Evolutionary conservation across 495 filamentous ascomycete species (phyloP).

Genomic region (Penicillium chermesinum): DNA sequence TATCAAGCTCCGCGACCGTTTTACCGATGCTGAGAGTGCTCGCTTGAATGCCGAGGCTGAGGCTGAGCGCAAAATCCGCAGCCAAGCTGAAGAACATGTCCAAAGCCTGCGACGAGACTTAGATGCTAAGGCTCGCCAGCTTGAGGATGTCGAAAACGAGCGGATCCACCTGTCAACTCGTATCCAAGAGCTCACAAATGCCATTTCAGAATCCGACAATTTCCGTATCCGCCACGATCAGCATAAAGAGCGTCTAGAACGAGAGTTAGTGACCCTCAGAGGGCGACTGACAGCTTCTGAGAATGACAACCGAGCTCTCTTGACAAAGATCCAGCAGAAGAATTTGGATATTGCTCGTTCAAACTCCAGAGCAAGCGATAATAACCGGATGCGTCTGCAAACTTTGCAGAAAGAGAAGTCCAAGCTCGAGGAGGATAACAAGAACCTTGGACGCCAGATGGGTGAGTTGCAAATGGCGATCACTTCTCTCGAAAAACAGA

Average conservation of each 20-base stretch:
- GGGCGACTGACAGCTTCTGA: constrained; percentile 89
- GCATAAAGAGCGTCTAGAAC: constrained; percentile 85
- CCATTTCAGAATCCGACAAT: constrained; percentile 81
- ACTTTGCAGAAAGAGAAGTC: constrained; percentile 79
- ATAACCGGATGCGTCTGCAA: constrained; percentile 69
- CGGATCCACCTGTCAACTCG: constrained; percentile 65
- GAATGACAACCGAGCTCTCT: constrained; percentile 90
- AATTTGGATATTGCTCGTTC: constrained; percentile 93
- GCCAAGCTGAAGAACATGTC: constrained; percentile 77
- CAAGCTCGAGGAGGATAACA: constrained; percentile 77
- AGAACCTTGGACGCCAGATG: constrained; percentile 76
- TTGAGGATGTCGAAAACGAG: constrained; percentile 72
- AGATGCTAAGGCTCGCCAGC: constrained; percentile 61
- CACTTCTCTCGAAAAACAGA: constrained; percentile 86
- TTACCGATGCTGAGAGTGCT: constrained; percentile 76
- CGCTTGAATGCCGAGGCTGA: constrained; percentile 75
- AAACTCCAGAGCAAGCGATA: constrained; percentile 78
- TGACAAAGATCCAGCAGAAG: constrained; percentile 98
- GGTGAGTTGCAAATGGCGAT: constrained; percentile 81
- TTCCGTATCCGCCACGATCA: constrained; percentile 86
- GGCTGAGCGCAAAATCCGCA: constrained; percentile 72
- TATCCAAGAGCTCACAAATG: constrained; percentile 73
- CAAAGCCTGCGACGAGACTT: constrained; percentile 72
- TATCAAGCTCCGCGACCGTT: constrained; percentile 73
- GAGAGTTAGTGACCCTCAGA: constrained; percentile 88